Base-by-base conservation (phyloP, 2,329 filamentous ascomycete species). In the Hypomyces perniciosus region DNA sequence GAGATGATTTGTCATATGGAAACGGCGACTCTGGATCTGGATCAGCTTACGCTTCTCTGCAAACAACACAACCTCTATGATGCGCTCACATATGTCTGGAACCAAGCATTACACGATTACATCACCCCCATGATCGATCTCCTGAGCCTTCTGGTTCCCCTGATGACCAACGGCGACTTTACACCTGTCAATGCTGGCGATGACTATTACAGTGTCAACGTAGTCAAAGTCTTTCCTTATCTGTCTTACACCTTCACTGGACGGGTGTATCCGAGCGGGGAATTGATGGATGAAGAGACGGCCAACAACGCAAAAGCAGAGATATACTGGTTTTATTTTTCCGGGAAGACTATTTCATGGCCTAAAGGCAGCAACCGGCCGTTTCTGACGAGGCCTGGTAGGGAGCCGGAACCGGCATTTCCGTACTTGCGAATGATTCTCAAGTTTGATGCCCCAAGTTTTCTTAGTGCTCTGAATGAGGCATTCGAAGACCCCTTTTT, bases 51-150 rank as follows among this genome's bases (percentile, higher is more conserved):
- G 0, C 79, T 80, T 9, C 75, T 99, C 27, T 99, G 93, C 76
- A 95, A 93, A 66, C 86, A 92, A 64, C 85, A 97, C 66, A 83
- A 86, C 57, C 78, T 99, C 4, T 99, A 96, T 63, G 95, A 99
- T 68, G 95, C 93, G 2, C 80, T 96, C 51, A 90, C 95, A 40
- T 96, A 97, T 65, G 88, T 99, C 50, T 99, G 93, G 93, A 97
- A 95, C 54, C 86, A 89, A 66, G 90, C 90, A 3, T 74, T 99
- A 29, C 75, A 77, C 55, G 95, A 99, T 67, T 96, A 95, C 61
- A 84, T 96, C 55, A 95, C 91, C 2, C 92, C 93, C 1, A 75
- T 97, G 51, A 85, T 90, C 58, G 90, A 96, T 54, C 78, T 99
- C 2, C 73, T 95, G 44, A 73, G 80, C 10, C 74, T 96, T n/a